phyloP scores from a whole-genome alignment of 1,139 yeast species.

The Eremothecium cymbalariae region DNA sequence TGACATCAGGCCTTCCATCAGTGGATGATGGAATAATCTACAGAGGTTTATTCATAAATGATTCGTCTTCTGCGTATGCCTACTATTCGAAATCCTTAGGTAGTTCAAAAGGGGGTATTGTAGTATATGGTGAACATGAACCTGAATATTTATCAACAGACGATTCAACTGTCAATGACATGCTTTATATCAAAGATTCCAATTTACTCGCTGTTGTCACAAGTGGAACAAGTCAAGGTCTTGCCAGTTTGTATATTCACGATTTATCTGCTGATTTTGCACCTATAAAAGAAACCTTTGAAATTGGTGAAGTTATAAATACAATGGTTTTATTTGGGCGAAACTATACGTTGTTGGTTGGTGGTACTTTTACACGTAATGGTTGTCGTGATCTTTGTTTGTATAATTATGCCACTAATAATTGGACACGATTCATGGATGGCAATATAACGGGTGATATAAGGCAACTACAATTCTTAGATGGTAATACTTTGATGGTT shows the following conservation, averaged over 20 bases:
- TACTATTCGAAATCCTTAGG: constrained; percentile 28
- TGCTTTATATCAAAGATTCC: constrained; percentile 16
- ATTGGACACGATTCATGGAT: constrained; percentile 44
- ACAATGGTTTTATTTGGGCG: constrained; percentile 47
- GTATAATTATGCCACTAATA: constrained; percentile 47
- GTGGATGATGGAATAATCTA: constrained; percentile 10
- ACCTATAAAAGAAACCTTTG: no score
- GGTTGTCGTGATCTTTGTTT: constrained; percentile 60
- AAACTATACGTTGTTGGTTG: constrained; percentile 52
- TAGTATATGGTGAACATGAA: constrained; percentile 31
- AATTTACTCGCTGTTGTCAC: constrained; percentile 20
- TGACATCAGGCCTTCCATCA: background rate
- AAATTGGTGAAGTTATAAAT: constrained; percentile 37
- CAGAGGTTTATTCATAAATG: constrained; percentile 24
- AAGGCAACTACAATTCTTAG: constrained; percentile 46
- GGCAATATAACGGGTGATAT: constrained; percentile 46
- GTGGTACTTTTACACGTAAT: constrained; percentile 67
- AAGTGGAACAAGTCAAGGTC: no score
- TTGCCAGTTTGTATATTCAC: no score
- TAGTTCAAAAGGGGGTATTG: constrained; percentile 10
- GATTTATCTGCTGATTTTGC: no score
- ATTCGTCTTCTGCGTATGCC: constrained; percentile 22
- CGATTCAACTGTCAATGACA: constrained; percentile 4
- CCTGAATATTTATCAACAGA: constrained; percentile 6
- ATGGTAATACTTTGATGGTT: constrained; percentile 44